Evolutionary conservation across 1,284 basidiomycete species (phyloP).

Genomic region (Ustilago bromivora): DNA sequence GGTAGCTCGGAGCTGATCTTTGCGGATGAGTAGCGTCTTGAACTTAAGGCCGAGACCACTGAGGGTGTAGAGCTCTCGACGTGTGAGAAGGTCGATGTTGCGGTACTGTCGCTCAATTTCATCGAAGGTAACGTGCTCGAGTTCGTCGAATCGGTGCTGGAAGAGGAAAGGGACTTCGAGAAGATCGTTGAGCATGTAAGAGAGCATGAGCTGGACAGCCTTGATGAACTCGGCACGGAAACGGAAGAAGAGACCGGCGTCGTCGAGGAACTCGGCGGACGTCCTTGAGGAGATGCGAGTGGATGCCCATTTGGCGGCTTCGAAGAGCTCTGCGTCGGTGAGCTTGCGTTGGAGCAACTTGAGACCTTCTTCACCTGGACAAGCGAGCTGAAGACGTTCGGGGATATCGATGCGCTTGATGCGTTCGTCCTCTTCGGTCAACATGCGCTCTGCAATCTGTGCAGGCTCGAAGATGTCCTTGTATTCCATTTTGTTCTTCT

Average conservation of each 20-base stretch:
- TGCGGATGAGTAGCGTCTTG: slow-evolving; percentile 62
- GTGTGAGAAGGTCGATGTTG: slow-evolving; percentile 58
- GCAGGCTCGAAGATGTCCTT: slow-evolving; percentile 98
- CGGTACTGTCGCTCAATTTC: slow-evolving; percentile 37
- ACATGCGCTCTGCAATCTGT: slow-evolving; percentile 88
- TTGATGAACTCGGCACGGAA: slow-evolving; percentile 80
- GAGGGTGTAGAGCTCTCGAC: slow-evolving; percentile 73
- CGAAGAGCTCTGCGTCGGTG: slow-evolving; percentile 79
- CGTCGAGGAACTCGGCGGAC: slow-evolving; percentile 75
- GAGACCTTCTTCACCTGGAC: slow-evolving; percentile 72
- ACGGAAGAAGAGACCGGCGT: slow-evolving; percentile 75
- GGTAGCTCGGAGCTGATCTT: slow-evolving; percentile 60
- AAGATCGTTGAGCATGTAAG: slow-evolving; percentile 86
- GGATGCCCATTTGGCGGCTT: slow-evolving; percentile 89
- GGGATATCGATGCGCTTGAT: slow-evolving; percentile 92
- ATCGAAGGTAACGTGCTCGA: slow-evolving; percentile 76
- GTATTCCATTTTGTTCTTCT: slow-evolving; percentile 76
- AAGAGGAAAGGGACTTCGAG: slow-evolving; percentile 95
- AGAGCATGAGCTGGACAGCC: slow-evolving; percentile 83
- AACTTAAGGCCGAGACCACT: slow-evolving; percentile 75
- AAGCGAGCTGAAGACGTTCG: slow-evolving; percentile 94
- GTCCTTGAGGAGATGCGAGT: slow-evolving; percentile 78
- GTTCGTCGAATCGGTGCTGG: slow-evolving; percentile 90
- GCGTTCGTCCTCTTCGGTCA: slow-evolving; percentile 91
- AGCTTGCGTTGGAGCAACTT: slow-evolving; percentile 77